phyloP scores from a whole-genome alignment of 2,329 filamentous ascomycete genomes.

The Pseudogymnoascus verrucosus region DNA sequence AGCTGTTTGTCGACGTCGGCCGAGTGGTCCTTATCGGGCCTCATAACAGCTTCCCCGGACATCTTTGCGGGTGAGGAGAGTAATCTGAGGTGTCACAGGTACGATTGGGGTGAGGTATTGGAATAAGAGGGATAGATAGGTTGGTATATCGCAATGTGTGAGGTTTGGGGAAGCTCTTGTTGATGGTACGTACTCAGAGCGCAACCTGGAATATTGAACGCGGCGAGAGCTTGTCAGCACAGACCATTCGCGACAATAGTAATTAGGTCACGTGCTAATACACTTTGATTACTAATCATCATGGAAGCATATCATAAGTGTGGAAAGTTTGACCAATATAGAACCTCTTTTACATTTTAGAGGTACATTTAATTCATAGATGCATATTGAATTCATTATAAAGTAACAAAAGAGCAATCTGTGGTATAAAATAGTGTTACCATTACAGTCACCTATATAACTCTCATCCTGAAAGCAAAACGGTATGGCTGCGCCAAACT shows the following conservation, averaged over 20 bases:
- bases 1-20: conserved; percentile 92
- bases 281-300: not conserved
- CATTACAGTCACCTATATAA: not conserved
- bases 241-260: not conserved
- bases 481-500: not conserved
- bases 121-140: not conserved
- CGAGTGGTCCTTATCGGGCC: conserved; percentile 94
- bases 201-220: conserved; percentile 9
- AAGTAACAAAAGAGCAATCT: not conserved
- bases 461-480: not conserved
- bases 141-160: not conserved
- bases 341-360: not conserved
- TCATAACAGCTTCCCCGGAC: conserved; percentile 29
- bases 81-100: not conserved
- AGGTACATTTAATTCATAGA: not conserved
- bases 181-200: conserved; percentile 7
- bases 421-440: not conserved
- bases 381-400: not conserved
- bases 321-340: not conserved
- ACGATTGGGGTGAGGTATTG: not conserved
- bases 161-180: conserved; percentile 1
- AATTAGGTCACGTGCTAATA: not conserved
- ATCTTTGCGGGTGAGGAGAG: conserved; percentile 18
- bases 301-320: not conserved
- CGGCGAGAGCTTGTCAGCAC: conserved; percentile 7